Evolutionary conservation across 495 filamentous ascomycete species (phyloP).

Genomic region (Pyrenopolyporus hunteri): DNA sequence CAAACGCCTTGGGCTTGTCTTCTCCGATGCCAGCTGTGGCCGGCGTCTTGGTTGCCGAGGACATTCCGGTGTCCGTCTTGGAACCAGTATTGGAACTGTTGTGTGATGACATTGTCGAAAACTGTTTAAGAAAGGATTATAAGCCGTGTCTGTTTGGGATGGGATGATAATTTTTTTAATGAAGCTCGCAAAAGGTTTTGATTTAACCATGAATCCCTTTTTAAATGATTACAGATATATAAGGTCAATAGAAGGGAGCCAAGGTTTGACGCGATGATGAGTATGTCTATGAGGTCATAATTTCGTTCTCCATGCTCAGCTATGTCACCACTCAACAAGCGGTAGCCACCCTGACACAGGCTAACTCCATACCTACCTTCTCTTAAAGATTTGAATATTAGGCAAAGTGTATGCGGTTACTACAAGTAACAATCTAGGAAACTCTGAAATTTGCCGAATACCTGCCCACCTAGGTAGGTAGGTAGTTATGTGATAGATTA

Average conservation of each 20-base stretch:
- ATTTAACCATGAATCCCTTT: not conserved
- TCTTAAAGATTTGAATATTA: not conserved
- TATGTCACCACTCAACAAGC: slow-evolving; percentile 22
- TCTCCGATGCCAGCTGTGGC: slow-evolving; percentile 37
- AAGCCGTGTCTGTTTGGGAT: not conserved
- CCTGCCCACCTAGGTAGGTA: no score
- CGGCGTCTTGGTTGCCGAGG: slow-evolving; percentile 36
- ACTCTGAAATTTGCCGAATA: no score
- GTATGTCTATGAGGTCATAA: slow-evolving; percentile 33
- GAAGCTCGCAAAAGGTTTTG: accelerated
- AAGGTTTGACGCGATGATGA: slow-evolving; percentile 6
- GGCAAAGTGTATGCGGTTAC: no score
- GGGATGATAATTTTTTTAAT: not conserved
- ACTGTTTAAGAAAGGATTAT: not conserved
- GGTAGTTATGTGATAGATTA: no score
- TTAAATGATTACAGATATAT: not conserved
- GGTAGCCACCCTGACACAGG: not conserved
- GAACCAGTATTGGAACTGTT: slow-evolving; percentile 39
- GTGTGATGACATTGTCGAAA: slow-evolving; percentile 36
- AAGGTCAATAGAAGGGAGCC: not conserved
- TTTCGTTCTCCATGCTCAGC: slow-evolving; percentile 6
- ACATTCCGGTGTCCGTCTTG: slow-evolving; percentile 35
- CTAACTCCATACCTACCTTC: not conserved
- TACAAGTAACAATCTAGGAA: no score
- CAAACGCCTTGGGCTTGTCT: slow-evolving; percentile 42